phyloP scores from a whole-genome alignment of 1,139 yeast species.

The Debaryomyces fabryi region DNA sequence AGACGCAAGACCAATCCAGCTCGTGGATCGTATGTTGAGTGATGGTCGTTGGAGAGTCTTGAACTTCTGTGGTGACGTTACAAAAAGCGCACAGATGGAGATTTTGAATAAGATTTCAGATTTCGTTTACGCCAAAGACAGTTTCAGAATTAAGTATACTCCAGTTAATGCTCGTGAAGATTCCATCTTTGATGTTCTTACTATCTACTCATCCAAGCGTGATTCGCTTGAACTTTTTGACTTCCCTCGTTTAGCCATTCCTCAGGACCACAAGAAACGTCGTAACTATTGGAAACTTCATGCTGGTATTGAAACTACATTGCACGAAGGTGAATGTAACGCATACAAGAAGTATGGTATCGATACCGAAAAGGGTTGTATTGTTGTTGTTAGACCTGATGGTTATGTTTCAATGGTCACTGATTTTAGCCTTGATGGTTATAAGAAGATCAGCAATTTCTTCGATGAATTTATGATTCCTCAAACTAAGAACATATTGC shows the following conservation, averaged over 20 bases:
- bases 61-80: slow-evolving; percentile 28
- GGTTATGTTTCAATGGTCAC: slow-evolving; percentile 32
- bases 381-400: slow-evolving; percentile 37
- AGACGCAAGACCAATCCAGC: slow-evolving; percentile 27
- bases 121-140: slow-evolving; percentile 16
- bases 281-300: slow-evolving; percentile 34
- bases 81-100: slow-evolving; percentile 13
- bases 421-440: slow-evolving; percentile 19
- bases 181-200: slow-evolving; percentile 25
- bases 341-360: slow-evolving; percentile 29
- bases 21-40: slow-evolving; percentile 26
- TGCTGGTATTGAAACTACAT: slow-evolving; percentile 25
- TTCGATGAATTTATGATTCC: slow-evolving; percentile 25
- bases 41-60: slow-evolving; percentile 27
- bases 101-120: slow-evolving; percentile 19
- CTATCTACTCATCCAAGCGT: slow-evolving; percentile 25
- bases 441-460: slow-evolving; percentile 22
- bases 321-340: slow-evolving; percentile 24
- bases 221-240: slow-evolving; percentile 25
- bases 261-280: slow-evolving; percentile 27
- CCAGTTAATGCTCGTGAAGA: slow-evolving; percentile 26
- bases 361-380: slow-evolving; percentile 25
- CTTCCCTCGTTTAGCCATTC: slow-evolving; percentile 31
- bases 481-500: slow-evolving; percentile 14
- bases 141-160: slow-evolving; percentile 25